Conservation (phyloP, 1,284 basidiomycete species). For the Trametes pubescens region DNA sequence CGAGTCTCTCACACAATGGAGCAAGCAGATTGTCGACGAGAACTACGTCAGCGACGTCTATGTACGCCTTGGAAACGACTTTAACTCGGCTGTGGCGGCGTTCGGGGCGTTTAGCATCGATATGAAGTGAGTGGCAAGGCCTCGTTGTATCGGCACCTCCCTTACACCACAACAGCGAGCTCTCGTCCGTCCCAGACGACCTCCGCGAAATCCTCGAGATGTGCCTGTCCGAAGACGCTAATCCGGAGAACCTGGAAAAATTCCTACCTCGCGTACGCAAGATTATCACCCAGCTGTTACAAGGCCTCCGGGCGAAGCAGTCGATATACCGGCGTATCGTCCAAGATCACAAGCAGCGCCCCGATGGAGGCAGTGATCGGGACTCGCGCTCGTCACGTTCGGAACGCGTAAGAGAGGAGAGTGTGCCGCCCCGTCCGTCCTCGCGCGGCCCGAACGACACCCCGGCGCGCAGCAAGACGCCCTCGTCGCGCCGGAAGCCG, state of each 20-base stretch:
- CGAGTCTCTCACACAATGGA: slow-evolving; percentile 93
- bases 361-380: slow-evolving; percentile 51
- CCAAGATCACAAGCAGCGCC: slow-evolving; percentile 61
- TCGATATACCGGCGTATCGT: slow-evolving; percentile 76
- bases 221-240: slow-evolving; percentile 91
- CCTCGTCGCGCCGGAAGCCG: slow-evolving; percentile 41
- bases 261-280: slow-evolving; percentile 92
- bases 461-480: slow-evolving; percentile 35
- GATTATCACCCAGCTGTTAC: slow-evolving; percentile 93
- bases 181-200: slow-evolving; percentile 89
- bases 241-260: slow-evolving; percentile 83
- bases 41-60: slow-evolving; percentile 95
- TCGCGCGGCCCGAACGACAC: slow-evolving; percentile 32
- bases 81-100: slow-evolving; percentile 92
- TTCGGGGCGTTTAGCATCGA: slow-evolving; percentile 89
- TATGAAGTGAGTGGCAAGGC: slow-evolving; percentile 77
- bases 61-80: slow-evolving; percentile 96
- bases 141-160: slow-evolving; percentile 5
- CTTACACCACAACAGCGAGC: slow-evolving; percentile 65
- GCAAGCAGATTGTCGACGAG: slow-evolving; percentile 79
- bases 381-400: slow-evolving; percentile 54
- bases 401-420: slow-evolving; percentile 28
- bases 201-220: slow-evolving; percentile 89
- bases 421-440: slow-evolving; percentile 21
- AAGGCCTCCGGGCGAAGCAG: slow-evolving; percentile 93